Base-by-base conservation (phyloP, 352 stramenopile genomes). In the Phytophthora ohioensis region DNA sequence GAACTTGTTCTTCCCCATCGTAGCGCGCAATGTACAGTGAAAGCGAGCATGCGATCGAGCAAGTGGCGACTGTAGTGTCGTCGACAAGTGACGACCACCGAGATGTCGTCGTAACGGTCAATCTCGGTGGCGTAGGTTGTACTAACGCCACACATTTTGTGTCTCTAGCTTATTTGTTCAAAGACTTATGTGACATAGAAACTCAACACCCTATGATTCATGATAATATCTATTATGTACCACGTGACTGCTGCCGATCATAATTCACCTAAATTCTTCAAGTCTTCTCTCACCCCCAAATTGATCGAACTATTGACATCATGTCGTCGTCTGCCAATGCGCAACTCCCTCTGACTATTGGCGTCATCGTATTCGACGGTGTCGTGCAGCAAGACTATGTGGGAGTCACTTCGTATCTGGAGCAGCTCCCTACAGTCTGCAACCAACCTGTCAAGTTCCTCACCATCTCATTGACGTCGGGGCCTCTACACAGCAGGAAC, bases 301-400 rank as follows among this genome's bases (percentile, higher is more conserved):
- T 31, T 42, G 13, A 48, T 48, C 48, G 57, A 55, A 39, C 36
- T 34, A 3, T n/a, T 32, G 39, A 0, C 8, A 56, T 21, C 39
- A 73, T 73, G 66, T 58, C 51, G 42, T 64, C 32, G 13, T 39
- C 51, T 39, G 17, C 38, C 27, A 54, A 21, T 36, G 34, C 17
- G 1, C 71, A 67, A 30, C 4, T 31, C n/a, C 58, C 71, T 42
- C 64, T 91, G 17, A 58, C 54, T 11, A 71, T 92, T 39, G 84
- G 80, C 54, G 80, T 92, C 27, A 69, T 92, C 59, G 64, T 92
- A 39, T 92, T 86, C 57, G 77, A 88, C 27, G 61, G 64, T 49
- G 80, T 90, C 48, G 82, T 87, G 73, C 67, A 81, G 69, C 78
- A 91, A 52, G 84, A 92, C 61, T 90, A 75, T 66, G 71, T 90